Percentiles rank a stretch among this genome's conserved stretches.
These are phyloP conservation scores for Dichotomopilus funicola DNA, from an alignment of 2,329 filamentous ascomycete genomes.

Conservation along the genomic window DNA sequence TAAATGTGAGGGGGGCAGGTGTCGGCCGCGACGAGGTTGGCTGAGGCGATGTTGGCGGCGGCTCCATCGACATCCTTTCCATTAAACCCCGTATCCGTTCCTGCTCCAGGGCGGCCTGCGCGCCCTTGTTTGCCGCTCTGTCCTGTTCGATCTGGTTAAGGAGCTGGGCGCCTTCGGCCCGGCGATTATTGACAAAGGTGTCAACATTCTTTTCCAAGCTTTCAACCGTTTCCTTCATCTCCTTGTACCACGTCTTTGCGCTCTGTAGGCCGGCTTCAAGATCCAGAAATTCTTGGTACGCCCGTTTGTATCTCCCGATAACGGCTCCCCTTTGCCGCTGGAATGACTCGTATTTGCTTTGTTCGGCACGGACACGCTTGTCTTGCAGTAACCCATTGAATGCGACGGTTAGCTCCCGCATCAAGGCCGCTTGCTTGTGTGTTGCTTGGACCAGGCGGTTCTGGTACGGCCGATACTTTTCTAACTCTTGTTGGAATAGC, in stretches of 20 bases:
- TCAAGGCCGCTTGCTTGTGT: conserved; percentile 87
- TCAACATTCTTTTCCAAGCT: conserved; percentile 94
- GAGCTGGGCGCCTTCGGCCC: conserved; percentile 84
- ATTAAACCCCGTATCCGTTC: conserved; percentile 83
- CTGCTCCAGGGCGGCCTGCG: conserved; percentile 72
- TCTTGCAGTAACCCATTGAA: conserved; percentile 89
- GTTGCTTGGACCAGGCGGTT: conserved; percentile 86
- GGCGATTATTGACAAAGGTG: conserved; percentile 89
- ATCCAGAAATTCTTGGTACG: conserved; percentile 89
- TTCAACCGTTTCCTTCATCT: conserved; percentile 92
- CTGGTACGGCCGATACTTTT: conserved; percentile 92
- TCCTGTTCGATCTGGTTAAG: conserved; percentile 81
- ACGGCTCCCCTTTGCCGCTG: conserved; percentile 76
- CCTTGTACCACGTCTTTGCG: conserved; percentile 87
- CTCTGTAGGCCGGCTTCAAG: conserved; percentile 78
- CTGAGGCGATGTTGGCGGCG: conserved; percentile 38
- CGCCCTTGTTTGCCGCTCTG: conserved; percentile 53
- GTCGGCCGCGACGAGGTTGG: conserved; percentile 31
- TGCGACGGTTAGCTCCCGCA: conserved; percentile 86
- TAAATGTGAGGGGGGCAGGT: conserved; percentile 33
- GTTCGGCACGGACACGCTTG: conserved; percentile 85
- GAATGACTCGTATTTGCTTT: conserved; percentile 88
- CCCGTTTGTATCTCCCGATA: conserved; percentile 79
- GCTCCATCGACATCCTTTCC: conserved; percentile 92
- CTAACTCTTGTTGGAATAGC: conserved; percentile 91